These are phyloP conservation scores for Anisodus tanguticus DNA, from an alignment of 257 asterid species.

Conservation along the genomic window DNA sequence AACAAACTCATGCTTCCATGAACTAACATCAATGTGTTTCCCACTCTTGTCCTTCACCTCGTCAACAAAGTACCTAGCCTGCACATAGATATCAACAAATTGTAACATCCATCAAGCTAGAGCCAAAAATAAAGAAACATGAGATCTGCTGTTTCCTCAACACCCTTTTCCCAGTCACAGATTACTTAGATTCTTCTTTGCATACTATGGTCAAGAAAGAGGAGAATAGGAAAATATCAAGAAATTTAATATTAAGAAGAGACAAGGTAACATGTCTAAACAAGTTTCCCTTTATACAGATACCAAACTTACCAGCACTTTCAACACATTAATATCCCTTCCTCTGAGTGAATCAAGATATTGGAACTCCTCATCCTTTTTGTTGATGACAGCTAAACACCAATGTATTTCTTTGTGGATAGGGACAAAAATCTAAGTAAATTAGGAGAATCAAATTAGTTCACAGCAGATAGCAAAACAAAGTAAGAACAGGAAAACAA, in stretches of 20 bases:
- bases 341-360: constrained; percentile 92
- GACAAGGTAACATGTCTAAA: neutral
- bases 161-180: constrained; percentile 15
- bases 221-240: neutral
- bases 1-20: constrained; percentile 80
- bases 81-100: constrained; percentile 32
- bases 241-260: neutral
- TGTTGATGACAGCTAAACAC: constrained; percentile 92
- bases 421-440: constrained; percentile 83
- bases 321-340: constrained; percentile 55
- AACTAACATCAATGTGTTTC: constrained; percentile 56
- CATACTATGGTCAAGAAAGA: neutral
- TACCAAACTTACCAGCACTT: constrained; percentile 63
- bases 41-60: constrained; percentile 95
- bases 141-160: neutral
- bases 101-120: neutral
- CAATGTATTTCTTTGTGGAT: constrained; percentile 89
- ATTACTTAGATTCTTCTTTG: neutral
- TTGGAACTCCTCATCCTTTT: constrained; percentile 78
- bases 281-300: neutral
- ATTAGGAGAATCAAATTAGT: constrained; percentile 18
- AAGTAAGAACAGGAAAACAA: neutral
- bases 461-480: neutral
- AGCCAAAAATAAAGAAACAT: neutral
- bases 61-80: constrained; percentile 79